phyloP scores from a whole-genome alignment of 2,329 filamentous ascomycete genomes.

The Sordariomycetes sp. region DNA sequence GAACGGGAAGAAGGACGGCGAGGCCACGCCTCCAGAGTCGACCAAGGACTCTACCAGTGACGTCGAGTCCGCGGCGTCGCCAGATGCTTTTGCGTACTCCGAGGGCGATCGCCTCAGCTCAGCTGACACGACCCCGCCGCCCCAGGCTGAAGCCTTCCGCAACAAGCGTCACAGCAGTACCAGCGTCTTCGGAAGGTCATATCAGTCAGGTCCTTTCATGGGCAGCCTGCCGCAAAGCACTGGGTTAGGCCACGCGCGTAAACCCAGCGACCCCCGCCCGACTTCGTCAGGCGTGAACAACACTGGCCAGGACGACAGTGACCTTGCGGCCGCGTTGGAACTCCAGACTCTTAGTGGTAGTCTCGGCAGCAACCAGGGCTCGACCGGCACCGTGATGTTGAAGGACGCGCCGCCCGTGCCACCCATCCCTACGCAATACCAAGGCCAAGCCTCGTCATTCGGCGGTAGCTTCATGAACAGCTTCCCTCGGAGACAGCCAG shows the following conservation, averaged over 20 bases:
- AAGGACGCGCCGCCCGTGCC: slow-evolving; percentile 80
- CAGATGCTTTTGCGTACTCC: slow-evolving; percentile 71
- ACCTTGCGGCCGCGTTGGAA: slow-evolving; percentile 83
- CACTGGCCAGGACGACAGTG: slow-evolving; percentile 73
- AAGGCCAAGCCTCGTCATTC: slow-evolving; percentile 49
- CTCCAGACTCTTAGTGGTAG: slow-evolving; percentile 88
- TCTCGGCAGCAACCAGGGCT: slow-evolving; percentile 70
- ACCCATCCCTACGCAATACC: slow-evolving; percentile 71
- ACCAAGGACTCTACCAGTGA: slow-evolving; percentile 67
- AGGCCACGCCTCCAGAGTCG: slow-evolving; percentile 54
- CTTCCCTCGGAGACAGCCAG: slow-evolving; percentile 50
- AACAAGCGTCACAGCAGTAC: slow-evolving; percentile 52
- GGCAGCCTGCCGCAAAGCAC: slow-evolving; percentile 35
- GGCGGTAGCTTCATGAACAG: slow-evolving; percentile 54
- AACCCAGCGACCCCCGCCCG: slow-evolving; percentile 70
- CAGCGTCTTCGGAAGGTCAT: slow-evolving; percentile 62
- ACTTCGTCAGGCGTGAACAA: slow-evolving; percentile 69
- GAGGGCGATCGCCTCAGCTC: slow-evolving; percentile 77
- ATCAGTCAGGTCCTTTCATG: slow-evolving; percentile 60
- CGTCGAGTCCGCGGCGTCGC: slow-evolving; percentile 68
- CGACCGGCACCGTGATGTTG: slow-evolving; percentile 52
- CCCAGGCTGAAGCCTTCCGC: slow-evolving; percentile 54
- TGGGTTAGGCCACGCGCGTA: slow-evolving; percentile 52
- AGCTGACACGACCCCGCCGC: slow-evolving; percentile 85
- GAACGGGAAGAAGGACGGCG: slow-evolving; percentile 49